Evolutionary conservation across 164 flowering plant genomes (phyloP).

Genomic region (Piper betle): DNA sequence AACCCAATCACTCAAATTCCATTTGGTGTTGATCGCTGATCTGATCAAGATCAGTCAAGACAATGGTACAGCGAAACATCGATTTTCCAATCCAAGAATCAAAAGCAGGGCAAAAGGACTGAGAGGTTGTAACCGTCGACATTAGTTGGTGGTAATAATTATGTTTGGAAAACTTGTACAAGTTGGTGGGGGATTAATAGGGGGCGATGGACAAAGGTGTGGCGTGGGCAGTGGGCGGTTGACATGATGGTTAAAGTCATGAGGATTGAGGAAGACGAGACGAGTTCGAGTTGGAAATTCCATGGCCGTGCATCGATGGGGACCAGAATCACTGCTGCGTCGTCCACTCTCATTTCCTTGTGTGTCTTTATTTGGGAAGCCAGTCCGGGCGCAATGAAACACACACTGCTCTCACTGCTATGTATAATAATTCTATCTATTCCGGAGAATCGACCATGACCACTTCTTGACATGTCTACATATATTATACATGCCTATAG

Average conservation of each 20-base stretch:
- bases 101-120: too few relatives aligned
- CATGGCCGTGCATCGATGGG: neutral
- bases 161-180: neutral
- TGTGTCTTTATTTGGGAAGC: neutral
- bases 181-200: neutral
- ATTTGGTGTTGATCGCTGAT: too few relatives aligned
- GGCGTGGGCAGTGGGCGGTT: neutral
- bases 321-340: neutral
- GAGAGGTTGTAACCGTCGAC: too few relatives aligned
- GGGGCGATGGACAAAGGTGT: neutral
- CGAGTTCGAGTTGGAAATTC: neutral
- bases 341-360: neutral
- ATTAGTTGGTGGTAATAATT: too few relatives aligned
- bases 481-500: neutral
- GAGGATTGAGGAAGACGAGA: neutral
- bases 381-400: neutral
- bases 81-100: too few relatives aligned
- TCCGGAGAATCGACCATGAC: neutral
- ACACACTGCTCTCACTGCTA: neutral
- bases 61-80: too few relatives aligned
- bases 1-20: too few relatives aligned
- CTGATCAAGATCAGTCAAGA: too few relatives aligned
- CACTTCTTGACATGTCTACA: neutral
- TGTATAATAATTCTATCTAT: too few relatives aligned
- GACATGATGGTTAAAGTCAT: neutral